Percentiles rank a stretch among this genome's conserved stretches.
Evolutionary conservation across 805 yeast genomes (phyloP).

Genomic region (Pichia sporocuriosa): DNA sequence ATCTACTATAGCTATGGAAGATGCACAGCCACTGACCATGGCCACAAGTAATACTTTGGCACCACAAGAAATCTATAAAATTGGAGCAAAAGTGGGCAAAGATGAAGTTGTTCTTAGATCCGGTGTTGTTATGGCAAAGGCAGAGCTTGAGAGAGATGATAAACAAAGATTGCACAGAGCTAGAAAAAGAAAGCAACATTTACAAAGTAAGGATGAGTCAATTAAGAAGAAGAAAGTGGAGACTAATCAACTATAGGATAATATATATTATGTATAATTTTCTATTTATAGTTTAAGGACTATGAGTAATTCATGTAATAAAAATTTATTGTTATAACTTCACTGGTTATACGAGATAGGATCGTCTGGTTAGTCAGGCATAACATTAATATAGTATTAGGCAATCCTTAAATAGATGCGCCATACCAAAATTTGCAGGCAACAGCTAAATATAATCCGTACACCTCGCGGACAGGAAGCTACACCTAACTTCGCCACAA

Average conservation of each 20-base stretch:
- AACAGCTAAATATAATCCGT: too few species aligned
- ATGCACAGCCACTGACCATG: constrained; percentile 86
- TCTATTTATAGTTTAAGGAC: not conserved
- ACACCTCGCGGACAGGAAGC: too few species aligned
- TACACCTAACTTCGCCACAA: too few species aligned
- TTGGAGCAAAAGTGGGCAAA: constrained; percentile 34
- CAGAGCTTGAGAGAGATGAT: constrained; percentile 77
- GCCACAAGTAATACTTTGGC: constrained; percentile 73
- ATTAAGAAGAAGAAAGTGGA: constrained; percentile 26
- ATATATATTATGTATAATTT: not conserved
- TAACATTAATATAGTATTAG: too few species aligned
- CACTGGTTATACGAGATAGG: too few species aligned
- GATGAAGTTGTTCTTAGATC: constrained; percentile 66
- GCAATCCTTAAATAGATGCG: too few species aligned
- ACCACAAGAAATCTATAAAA: constrained; percentile 85
- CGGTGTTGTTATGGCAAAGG: constrained; percentile 75
- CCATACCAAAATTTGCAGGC: too few species aligned
- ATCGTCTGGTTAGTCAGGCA: too few species aligned
- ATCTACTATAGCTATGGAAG: constrained; percentile 86
- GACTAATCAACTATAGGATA: constrained; percentile 11
- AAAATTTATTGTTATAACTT: too few species aligned
- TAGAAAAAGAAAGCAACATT: constrained; percentile 61
- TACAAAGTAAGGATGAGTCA: constrained; percentile 24
- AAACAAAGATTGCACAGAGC: constrained; percentile 83
- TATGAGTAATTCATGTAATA: too few species aligned